phyloP scores from a whole-genome alignment of 352 stramenopile genomes.

The Halophytophthora batemanensis region DNA sequence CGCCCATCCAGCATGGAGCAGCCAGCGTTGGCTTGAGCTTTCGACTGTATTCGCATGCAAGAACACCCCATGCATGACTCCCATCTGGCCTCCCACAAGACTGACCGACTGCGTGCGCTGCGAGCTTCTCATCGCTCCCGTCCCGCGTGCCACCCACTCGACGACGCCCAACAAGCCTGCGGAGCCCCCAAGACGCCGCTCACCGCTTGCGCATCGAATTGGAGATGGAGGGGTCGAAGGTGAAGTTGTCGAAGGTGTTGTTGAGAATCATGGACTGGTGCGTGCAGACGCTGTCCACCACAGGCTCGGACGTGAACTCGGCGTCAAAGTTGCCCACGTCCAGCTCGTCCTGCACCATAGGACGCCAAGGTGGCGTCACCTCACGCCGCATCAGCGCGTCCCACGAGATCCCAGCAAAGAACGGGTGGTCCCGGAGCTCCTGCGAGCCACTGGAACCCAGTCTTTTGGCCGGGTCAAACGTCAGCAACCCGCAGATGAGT shows the following conservation, averaged over 20 bases:
- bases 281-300: constrained; percentile 74
- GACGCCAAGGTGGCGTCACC: constrained; percentile 55
- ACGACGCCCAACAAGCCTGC: too few relatives aligned
- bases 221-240: constrained; percentile 66
- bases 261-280: constrained; percentile 60
- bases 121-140: too few relatives aligned
- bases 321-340: constrained; percentile 79
- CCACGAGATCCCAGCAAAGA: constrained; percentile 85
- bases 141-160: too few relatives aligned
- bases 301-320: constrained; percentile 71
- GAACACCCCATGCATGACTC: too few relatives aligned
- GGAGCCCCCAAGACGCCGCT: too few relatives aligned
- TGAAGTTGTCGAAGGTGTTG: constrained; percentile 70
- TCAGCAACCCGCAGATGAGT: constrained; percentile 73
- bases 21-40: too few relatives aligned
- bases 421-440: constrained; percentile 80
- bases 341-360: constrained; percentile 61
- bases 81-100: too few relatives aligned
- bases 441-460: constrained; percentile 55
- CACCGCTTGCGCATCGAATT: constrained; percentile 44
- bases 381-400: constrained; percentile 67
- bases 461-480: constrained; percentile 66
- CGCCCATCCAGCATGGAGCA: too few relatives aligned
- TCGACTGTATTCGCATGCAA: too few relatives aligned
- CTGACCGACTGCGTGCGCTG: too few relatives aligned